Evolutionary conservation across 306 rosid species (phyloP), one percentile per base, ranked within the genome.

Genomic region (Morella rubra): DNA sequence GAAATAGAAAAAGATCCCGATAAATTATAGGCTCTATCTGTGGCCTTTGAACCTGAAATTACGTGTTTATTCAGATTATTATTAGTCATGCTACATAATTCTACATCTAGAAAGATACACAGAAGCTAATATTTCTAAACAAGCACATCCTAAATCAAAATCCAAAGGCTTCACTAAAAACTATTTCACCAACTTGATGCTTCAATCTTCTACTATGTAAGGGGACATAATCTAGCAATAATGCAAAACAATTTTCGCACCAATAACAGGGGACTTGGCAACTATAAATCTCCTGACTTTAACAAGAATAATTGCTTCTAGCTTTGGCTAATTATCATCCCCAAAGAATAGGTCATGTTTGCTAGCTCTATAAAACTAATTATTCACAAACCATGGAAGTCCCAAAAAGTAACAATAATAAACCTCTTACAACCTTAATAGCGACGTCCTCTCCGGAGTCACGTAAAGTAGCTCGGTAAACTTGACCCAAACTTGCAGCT

Each of bases 401-500:
- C 19, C 61, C 52, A 49, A 46, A 58, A 73, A 45, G 64, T 46
- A 59, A 49, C 55, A 76, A 19, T 65, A 73, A 56, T 62, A 46
- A 80, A 80, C 73, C 61, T 46, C 82, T 79, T 41, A 86, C 72
- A 73, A 87, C 99, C 99, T 95, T 95, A 74, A 95, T 89, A 74
- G 99, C 99, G 79, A 95, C 97, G 52, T 95, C 99, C 88, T 92
- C 92, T 67, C 97, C 96, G 62, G 97, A 81, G 69, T 88, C 89
- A 76, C 93, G 93, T 75, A 95, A 88, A 59, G 99, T 92, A 83
- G 97, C 99, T 56, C 97, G 88, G 79, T 95, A 95, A 79, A 95
- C 99, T 95, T 95, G 99, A 73, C 99, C 99, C 86, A 95, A 87
- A 87, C 99, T 95, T 64, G 99, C 99, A 44, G 99, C 98, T 76